phyloP scores from a whole-genome alignment of 805 yeast genomes.

The Myxozyma udenii region DNA sequence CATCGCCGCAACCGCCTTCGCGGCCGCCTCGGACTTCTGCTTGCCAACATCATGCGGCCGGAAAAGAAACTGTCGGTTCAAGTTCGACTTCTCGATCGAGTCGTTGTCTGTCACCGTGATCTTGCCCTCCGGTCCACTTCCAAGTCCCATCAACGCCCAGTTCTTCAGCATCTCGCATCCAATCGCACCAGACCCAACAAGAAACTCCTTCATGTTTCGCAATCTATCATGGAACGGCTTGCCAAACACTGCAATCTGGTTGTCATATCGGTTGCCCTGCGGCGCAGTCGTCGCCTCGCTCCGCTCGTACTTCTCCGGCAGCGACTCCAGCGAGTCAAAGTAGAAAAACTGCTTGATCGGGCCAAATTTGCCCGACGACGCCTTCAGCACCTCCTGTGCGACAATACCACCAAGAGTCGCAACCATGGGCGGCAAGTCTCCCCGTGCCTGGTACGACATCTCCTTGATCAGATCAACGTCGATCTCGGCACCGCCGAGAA shows the following conservation, averaged over 20 bases:
- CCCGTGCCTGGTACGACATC: conserved; percentile 79
- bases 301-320: conserved; percentile 59
- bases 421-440: conserved; percentile 84
- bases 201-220: conserved; percentile 74
- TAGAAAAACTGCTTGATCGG: conserved; percentile 90
- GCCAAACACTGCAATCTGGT: conserved; percentile 95
- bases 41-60: conserved; percentile 92
- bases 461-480: conserved; percentile 66
- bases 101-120: conserved; percentile 89
- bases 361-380: conserved; percentile 90
- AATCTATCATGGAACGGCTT: conserved; percentile 66
- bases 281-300: conserved; percentile 72
- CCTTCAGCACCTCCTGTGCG: conserved; percentile 95
- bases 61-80: conserved; percentile 94
- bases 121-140: conserved; percentile 84
- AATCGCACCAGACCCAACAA: conserved; percentile 98
- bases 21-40: conserved; percentile 86
- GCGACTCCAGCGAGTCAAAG: conserved; percentile 89
- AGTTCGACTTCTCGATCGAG: conserved; percentile 89
- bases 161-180: conserved; percentile 98
- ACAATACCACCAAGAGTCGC: conserved; percentile 92
- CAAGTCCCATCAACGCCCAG: conserved; percentile 97
- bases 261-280: conserved; percentile 78
- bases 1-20: conserved; percentile 77
- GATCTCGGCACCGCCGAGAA: conserved; percentile 54